Percentiles rank a stretch among this genome's conserved stretches.
Evolutionary conservation across 768 basidiomycete genomes (phyloP).

Genomic region (Podaxis carcinomalis): DNA sequence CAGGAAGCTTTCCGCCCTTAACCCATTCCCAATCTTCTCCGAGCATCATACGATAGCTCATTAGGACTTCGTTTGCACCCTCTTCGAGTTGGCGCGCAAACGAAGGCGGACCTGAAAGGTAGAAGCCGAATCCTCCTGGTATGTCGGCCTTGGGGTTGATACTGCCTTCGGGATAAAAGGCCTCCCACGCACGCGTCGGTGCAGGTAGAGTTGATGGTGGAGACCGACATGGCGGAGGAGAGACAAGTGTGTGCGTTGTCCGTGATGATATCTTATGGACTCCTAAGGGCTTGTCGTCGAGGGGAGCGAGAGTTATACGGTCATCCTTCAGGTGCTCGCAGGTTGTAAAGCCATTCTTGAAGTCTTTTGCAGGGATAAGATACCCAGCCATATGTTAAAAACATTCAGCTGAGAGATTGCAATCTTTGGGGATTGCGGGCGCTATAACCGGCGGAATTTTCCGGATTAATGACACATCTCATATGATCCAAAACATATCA

Average conservation of each 20-base stretch:
- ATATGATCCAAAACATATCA: too few species aligned
- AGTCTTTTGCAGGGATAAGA: slow-evolving; percentile 23
- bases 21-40: slow-evolving; percentile 59
- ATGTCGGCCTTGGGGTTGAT: slow-evolving; percentile 49
- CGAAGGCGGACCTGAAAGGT: slow-evolving; percentile 48
- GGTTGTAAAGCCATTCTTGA: slow-evolving; percentile 40
- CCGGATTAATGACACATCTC: too few species aligned
- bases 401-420: neutral
- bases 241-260: slow-evolving; percentile 30
- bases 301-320: slow-evolving; percentile 23
- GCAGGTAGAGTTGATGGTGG: slow-evolving; percentile 6
- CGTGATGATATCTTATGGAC: slow-evolving; percentile 42
- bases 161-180: slow-evolving; percentile 55
- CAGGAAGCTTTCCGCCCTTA: slow-evolving; percentile 78
- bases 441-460: too few species aligned
- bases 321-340: slow-evolving; percentile 20
- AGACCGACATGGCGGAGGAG: slow-evolving; percentile 14
- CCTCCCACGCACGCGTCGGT: slow-evolving; percentile 51
- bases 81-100: slow-evolving; percentile 34
- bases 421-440: neutral
- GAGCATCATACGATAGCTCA: slow-evolving; percentile 68
- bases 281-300: slow-evolving; percentile 41
- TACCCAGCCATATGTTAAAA: neutral
- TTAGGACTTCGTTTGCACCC: slow-evolving; percentile 47
- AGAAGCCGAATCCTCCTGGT: slow-evolving; percentile 69